Evolutionary conservation across 495 filamentous ascomycete species (phyloP).

Genomic region (Trichoderma orchidacearum): DNA sequence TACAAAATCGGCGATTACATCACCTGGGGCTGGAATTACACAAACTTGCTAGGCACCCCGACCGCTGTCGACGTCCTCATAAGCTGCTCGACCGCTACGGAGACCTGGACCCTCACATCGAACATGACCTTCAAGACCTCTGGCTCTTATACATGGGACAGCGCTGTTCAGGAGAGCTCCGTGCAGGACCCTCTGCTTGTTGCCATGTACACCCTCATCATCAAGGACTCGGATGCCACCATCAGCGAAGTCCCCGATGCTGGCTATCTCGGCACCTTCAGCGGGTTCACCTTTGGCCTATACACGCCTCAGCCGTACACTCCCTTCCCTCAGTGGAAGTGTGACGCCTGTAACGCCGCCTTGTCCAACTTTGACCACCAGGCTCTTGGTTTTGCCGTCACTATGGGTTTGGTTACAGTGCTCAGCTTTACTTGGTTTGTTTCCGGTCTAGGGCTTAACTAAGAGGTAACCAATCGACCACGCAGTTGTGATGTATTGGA

Average conservation of each 20-base stretch:
- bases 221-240: constrained; percentile 58
- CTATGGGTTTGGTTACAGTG: constrained; percentile 65
- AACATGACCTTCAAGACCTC: constrained; percentile 36
- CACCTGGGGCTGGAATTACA: constrained; percentile 94
- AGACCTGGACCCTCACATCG: constrained; percentile 35
- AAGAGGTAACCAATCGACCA: not conserved
- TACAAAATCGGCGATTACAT: constrained; percentile 82
- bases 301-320: constrained; percentile 58
- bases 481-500: not conserved
- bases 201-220: constrained; percentile 70
- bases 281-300: constrained; percentile 63
- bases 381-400: constrained; percentile 56
- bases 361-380: constrained; percentile 48
- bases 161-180: constrained; percentile 45
- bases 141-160: constrained; percentile 60
- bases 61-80: constrained; percentile 71
- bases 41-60: constrained; percentile 64
- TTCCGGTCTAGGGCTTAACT: constrained; percentile 42
- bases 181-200: constrained; percentile 46
- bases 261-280: constrained; percentile 57
- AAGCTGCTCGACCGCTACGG: constrained; percentile 43
- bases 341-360: constrained; percentile 61
- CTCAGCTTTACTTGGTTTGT: constrained; percentile 86
- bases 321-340: constrained; percentile 42
- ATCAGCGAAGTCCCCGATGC: constrained; percentile 48